Conservation (phyloP, 2,329 filamentous ascomycete genomes). For the Lachnellula occidentalis region DNA sequence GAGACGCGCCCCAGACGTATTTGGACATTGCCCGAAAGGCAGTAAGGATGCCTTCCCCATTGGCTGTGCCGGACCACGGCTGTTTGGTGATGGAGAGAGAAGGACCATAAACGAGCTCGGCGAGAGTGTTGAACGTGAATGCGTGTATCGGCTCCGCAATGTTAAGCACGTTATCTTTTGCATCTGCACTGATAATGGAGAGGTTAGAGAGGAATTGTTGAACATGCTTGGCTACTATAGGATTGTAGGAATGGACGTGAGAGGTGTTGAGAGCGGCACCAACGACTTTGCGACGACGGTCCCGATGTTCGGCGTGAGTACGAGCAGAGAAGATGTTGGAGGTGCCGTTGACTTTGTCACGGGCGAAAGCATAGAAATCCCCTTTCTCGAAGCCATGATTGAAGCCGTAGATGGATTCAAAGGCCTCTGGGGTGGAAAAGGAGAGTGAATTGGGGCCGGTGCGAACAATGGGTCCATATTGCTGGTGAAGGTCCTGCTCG, state of each 20-base stretch:
- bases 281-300: conserved; percentile 4
- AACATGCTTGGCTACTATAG: conserved; percentile 1
- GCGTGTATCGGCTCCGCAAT: not conserved
- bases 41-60: not conserved
- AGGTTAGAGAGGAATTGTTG: not conserved
- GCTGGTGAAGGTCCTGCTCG: conserved; percentile 3
- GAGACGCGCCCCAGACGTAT: not conserved
- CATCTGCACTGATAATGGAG: not conserved
- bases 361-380: conserved; percentile 7
- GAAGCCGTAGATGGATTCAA: conserved; percentile 45
- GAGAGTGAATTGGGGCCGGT: conserved; percentile 27
- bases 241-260: not conserved
- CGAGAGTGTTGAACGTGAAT: conserved; percentile 7
- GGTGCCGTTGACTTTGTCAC: not conserved
- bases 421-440: conserved; percentile 34
- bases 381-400: conserved; percentile 8
- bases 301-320: conserved; percentile 5
- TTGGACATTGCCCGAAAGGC: not conserved
- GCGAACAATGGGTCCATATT: not conserved
- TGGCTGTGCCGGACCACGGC: not conserved
- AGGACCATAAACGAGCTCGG: conserved; percentile 4
- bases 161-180: not conserved
- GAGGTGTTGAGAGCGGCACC: conserved; percentile 2
- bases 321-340: conserved; percentile 3
- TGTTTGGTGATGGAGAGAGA: not conserved